Evolutionary conservation across 208 protist genomes (phyloP).

Genomic region (Crithidia brevicula): DNA sequence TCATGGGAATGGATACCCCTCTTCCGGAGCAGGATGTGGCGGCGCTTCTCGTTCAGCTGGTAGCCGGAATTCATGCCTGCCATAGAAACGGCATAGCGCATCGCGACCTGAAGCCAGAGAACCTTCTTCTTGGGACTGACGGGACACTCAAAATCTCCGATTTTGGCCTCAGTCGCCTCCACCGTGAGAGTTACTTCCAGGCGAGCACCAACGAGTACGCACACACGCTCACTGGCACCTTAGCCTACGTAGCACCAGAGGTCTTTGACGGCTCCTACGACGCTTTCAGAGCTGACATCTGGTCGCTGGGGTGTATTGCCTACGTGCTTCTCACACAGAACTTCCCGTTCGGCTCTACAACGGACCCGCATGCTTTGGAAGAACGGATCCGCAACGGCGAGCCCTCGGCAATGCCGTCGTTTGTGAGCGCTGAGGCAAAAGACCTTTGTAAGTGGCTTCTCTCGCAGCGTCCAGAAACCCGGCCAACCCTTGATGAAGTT

Average conservation of each 20-base stretch:
- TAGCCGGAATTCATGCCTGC: slow-evolving; percentile 70
- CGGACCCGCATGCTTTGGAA: slow-evolving; percentile 51
- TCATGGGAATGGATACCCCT: slow-evolving; percentile 54
- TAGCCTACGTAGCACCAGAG: slow-evolving; percentile 85
- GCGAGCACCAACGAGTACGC: slow-evolving; percentile 69
- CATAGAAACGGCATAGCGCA: slow-evolving; percentile 90
- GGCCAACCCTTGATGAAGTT: slow-evolving; percentile 72
- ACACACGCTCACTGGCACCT: slow-evolving; percentile 77
- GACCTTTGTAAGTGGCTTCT: slow-evolving; percentile 71
- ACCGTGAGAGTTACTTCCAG: slow-evolving; percentile 70
- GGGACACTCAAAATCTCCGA: slow-evolving; percentile 87
- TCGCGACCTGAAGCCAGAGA: slow-evolving; percentile 95
- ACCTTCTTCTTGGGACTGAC: slow-evolving; percentile 84
- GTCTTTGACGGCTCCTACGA: slow-evolving; percentile 82
- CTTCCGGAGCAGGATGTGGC: slow-evolving; percentile 72
- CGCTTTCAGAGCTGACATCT: slow-evolving; percentile 87
- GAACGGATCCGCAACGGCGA: slow-evolving; percentile 60
- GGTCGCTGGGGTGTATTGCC: slow-evolving; percentile 87
- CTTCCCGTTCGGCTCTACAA: slow-evolving; percentile 86
- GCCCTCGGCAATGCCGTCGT: slow-evolving; percentile 52
- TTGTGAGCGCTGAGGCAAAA: slow-evolving; percentile 62
- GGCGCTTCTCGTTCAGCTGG: slow-evolving; percentile 74
- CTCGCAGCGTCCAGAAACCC: slow-evolving; percentile 52
- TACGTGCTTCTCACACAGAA: slow-evolving; percentile 83
- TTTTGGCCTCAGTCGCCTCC: slow-evolving; percentile 88